Evolutionary conservation across 257 asterid species (phyloP).

Genomic region (Capsicum rhomboideum): DNA sequence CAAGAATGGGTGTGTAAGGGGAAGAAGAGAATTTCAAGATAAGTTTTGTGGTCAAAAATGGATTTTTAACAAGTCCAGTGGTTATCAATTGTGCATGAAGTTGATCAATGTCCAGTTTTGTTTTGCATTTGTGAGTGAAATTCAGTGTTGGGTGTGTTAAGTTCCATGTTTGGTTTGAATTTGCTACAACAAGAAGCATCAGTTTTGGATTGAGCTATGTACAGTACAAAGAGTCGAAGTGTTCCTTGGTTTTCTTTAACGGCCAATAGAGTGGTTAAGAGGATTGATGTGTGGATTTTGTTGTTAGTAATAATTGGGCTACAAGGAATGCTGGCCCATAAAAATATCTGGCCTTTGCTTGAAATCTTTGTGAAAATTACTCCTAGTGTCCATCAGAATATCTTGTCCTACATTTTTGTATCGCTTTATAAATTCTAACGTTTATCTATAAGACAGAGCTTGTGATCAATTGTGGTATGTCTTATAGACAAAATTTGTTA

Average conservation of each 20-base stretch:
- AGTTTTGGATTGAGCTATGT: not conserved
- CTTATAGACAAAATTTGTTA: too few relatives aligned
- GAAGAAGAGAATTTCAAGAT: slow-evolving; percentile 44
- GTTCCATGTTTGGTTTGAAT: slow-evolving; percentile 54
- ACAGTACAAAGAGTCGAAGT: not conserved
- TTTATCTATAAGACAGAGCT: too few relatives aligned
- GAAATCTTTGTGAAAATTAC: too few relatives aligned
- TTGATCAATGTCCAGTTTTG: slow-evolving; percentile 50
- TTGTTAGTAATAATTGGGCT: not conserved
- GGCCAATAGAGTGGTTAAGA: not conserved
- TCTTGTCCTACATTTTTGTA: too few relatives aligned
- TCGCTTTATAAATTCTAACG: too few relatives aligned
- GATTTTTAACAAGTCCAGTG: slow-evolving; percentile 50
- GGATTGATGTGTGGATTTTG: not conserved
- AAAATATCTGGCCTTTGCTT: not conserved
- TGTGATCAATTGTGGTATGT: too few relatives aligned
- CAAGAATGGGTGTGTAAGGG: slow-evolving; percentile 24
- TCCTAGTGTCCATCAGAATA: too few relatives aligned
- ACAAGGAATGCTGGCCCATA: not conserved
- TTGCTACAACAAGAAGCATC: slow-evolving; percentile 35
- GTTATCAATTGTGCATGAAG: slow-evolving; percentile 56
- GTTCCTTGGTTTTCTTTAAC: not conserved
- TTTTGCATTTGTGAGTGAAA: slow-evolving; percentile 44
- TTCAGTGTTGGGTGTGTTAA: slow-evolving; percentile 21
- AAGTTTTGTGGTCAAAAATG: slow-evolving; percentile 38